Conservation (phyloP, 2,329 filamentous ascomycete species). For the Cytospora mali region DNA sequence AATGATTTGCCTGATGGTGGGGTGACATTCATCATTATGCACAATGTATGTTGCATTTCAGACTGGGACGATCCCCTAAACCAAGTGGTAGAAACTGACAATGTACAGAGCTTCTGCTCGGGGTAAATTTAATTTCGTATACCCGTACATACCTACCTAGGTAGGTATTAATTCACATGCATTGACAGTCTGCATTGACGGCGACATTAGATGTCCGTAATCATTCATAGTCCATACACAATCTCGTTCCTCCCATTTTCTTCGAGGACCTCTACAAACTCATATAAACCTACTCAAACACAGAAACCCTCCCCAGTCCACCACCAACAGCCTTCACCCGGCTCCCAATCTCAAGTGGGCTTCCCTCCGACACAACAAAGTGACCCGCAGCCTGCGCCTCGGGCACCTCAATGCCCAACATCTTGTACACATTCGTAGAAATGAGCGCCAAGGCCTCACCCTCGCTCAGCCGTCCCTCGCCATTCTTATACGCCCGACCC, state of each 20-base stretch:
- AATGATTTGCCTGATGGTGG: too few relatives aligned
- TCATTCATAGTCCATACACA: background rate
- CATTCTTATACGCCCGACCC: conserved; percentile 61
- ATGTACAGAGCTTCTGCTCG: background rate
- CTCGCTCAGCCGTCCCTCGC: conserved; percentile 56
- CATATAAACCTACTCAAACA: conserved; percentile 35
- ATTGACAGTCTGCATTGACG: background rate
- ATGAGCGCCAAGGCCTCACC: conserved; percentile 60
- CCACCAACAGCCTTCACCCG: conserved; percentile 57
- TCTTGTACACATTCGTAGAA: conserved; percentile 57
- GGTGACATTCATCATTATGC: background rate
- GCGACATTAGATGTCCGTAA: background rate
- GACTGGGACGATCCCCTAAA: too few relatives aligned
- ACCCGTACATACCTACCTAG: background rate
- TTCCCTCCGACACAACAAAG: conserved; percentile 66
- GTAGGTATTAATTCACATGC: too few relatives aligned
- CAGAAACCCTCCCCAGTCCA: conserved; percentile 42
- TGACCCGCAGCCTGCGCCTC: conserved; percentile 42
- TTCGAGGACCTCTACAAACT: background rate
- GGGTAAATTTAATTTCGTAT: background rate
- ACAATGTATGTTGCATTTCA: background rate
- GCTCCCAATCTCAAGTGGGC: conserved; percentile 61
- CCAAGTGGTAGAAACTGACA: too few relatives aligned
- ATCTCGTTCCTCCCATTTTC: background rate
- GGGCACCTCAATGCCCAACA: conserved; percentile 52